phyloP scores from a whole-genome alignment of 306 rosid species.

The Morella rubra region DNA sequence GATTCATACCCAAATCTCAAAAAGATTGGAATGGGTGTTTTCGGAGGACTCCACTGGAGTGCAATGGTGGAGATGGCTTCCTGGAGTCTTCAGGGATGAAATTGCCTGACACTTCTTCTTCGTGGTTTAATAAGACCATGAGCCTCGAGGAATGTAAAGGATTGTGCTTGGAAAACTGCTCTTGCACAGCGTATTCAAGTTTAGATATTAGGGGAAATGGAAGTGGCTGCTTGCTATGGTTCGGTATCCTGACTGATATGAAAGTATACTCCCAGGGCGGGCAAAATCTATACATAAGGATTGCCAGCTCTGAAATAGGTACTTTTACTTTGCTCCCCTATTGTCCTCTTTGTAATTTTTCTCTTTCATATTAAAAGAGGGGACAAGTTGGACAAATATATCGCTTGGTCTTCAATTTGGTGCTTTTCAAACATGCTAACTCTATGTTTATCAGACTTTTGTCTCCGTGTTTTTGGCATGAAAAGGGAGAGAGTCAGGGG shows the following conservation, averaged over 20 bases:
- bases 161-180: constrained; percentile 33
- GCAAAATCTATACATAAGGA: constrained; percentile 21
- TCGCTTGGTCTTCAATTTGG: background rate
- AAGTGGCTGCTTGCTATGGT: constrained; percentile 43
- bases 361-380: background rate
- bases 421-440: too few species aligned
- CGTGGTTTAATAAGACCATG: constrained; percentile 30
- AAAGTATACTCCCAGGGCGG: constrained; percentile 23
- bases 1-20: constrained; percentile 16
- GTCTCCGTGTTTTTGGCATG: background rate
- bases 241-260: constrained; percentile 27
- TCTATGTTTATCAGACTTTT: background rate
- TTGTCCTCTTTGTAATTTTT: background rate
- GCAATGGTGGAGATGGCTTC: constrained; percentile 24
- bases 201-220: constrained; percentile 24
- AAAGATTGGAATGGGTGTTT: constrained; percentile 24
- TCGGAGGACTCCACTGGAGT: constrained; percentile 20
- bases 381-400: background rate
- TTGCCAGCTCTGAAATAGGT: background rate
- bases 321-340: background rate
- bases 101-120: constrained; percentile 36
- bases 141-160: constrained; percentile 28
- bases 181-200: constrained; percentile 32
- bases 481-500: too few species aligned
- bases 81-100: background rate